Conservation (phyloP, 202 grass and related monocot genomes). For the Schoenoplectus triqueter region DNA sequence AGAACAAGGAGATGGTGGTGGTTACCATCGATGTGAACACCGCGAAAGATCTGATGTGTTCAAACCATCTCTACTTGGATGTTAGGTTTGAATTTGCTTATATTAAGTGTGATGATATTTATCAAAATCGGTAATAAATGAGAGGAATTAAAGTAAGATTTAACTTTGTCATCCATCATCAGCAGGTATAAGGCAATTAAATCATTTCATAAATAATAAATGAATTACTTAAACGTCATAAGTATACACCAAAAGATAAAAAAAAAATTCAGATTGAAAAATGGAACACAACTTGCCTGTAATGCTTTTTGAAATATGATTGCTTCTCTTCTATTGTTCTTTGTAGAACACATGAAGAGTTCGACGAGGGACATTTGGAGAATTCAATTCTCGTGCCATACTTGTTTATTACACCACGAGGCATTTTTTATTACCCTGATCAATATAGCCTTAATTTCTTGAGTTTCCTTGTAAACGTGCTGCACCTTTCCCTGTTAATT, state of each 20-base stretch:
- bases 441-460: not conserved
- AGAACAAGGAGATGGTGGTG: not conserved
- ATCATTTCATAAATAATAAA: not conserved
- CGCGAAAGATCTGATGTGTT: constrained; percentile 41
- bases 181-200: not conserved
- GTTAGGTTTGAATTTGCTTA: constrained; percentile 46
- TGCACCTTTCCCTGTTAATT: not conserved
- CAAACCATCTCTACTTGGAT: constrained; percentile 55
- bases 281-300: not conserved
- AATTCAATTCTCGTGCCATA: constrained; percentile 64
- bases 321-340: not conserved
- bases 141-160: not conserved
- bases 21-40: constrained; percentile 55
- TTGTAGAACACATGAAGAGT: constrained; percentile 75
- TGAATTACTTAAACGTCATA: not conserved
- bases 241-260: not conserved
- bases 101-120: not conserved
- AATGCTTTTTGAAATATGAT: constrained; percentile 2
- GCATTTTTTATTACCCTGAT: constrained; percentile 35
- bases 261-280: not conserved
- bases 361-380: constrained; percentile 53
- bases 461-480: not conserved
- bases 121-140: not conserved
- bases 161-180: not conserved
- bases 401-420: constrained; percentile 66